Conservation (phyloP, 2,329 filamentous ascomycete genomes). For the Fusarium coicis region DNA sequence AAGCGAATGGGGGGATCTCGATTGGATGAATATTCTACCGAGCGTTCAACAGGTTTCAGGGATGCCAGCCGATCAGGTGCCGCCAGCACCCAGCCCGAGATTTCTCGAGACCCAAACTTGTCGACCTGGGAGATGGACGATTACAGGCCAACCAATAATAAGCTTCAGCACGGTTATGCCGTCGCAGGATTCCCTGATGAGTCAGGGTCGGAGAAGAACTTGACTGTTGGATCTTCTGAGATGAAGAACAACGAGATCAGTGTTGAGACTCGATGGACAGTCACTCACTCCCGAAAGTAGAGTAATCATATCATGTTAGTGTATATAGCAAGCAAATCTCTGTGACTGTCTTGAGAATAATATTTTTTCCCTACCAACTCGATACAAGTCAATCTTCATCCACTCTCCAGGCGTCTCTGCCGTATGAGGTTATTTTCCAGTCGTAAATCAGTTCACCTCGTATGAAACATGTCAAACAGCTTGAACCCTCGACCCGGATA, state of each 20-base stretch:
- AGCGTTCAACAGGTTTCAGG: constrained; percentile 29
- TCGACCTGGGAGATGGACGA: constrained; percentile 43
- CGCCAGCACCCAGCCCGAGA: constrained; percentile 13
- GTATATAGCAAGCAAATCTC: background rate
- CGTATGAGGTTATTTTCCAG: too few species aligned
- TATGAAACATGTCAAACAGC: background rate
- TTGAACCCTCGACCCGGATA: background rate
- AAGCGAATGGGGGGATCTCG: constrained; percentile 47
- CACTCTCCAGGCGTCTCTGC: background rate
- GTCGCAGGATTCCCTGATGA: constrained; percentile 32
- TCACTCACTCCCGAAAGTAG: constrained; percentile 29
- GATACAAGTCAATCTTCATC: background rate
- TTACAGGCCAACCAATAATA: constrained; percentile 23
- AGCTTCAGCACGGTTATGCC: constrained; percentile 19
- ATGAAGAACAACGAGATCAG: constrained; percentile 28
- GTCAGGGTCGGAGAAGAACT: constrained; percentile 41
- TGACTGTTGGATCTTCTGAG: constrained; percentile 29
- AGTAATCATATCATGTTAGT: background rate
- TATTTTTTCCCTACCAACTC: background rate
- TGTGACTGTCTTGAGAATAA: background rate
- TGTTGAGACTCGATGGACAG: constrained; percentile 40
- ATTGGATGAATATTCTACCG: constrained; percentile 42
- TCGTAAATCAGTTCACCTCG: background rate
- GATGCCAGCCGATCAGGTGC: constrained; percentile 33
- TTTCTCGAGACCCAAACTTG: constrained; percentile 13